These are phyloP conservation scores for Aspergillus mulundensis DNA, from an alignment of 495 filamentous ascomycete genomes.

Conservation along the genomic window DNA sequence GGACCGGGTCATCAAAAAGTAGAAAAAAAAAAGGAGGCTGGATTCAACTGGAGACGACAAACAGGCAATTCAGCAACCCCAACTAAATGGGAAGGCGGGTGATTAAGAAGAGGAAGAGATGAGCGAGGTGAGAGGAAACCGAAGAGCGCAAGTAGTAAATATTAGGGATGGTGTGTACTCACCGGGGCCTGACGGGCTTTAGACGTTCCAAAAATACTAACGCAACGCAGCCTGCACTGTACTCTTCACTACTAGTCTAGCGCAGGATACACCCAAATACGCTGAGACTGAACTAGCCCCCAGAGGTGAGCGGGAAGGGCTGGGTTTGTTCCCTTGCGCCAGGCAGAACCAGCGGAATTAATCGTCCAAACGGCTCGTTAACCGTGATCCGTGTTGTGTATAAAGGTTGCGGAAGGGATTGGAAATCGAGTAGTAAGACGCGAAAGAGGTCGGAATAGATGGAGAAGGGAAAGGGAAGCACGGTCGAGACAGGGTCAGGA, in stretches of 20 bases:
- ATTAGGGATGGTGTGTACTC: slow-evolving; percentile 14
- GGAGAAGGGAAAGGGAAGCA: slow-evolving; percentile 3
- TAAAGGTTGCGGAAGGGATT: slow-evolving; percentile 8
- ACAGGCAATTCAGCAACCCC: slow-evolving; percentile 9
- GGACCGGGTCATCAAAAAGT: neutral
- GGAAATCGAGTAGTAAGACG: neutral
- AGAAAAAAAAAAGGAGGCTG: slow-evolving; percentile 4
- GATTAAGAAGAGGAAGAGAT: neutral
- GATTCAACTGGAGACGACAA: slow-evolving; percentile 9
- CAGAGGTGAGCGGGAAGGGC: slow-evolving; percentile 17
- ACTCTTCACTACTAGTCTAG: slow-evolving; percentile 5
- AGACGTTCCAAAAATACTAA: slow-evolving; percentile 15
- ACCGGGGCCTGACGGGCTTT: slow-evolving; percentile 13
- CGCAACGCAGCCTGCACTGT: slow-evolving; percentile 2
- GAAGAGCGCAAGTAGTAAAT: slow-evolving; percentile 8
- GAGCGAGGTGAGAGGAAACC: slow-evolving; percentile 6
- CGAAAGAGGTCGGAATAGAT: neutral
- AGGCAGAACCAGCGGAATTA: slow-evolving; percentile 7
- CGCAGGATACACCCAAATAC: slow-evolving; percentile 7
- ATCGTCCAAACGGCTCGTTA: slow-evolving; percentile 15
- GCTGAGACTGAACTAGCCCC: slow-evolving; percentile 9
- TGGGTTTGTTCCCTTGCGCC: slow-evolving; percentile 6
- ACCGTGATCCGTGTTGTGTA: slow-evolving; percentile 14
- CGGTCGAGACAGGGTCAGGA: slow-evolving; percentile 13
- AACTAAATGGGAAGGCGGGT: neutral